Base-by-base conservation (phyloP, 139 green algal genomes). In the Picocystis salinarum region DNA sequence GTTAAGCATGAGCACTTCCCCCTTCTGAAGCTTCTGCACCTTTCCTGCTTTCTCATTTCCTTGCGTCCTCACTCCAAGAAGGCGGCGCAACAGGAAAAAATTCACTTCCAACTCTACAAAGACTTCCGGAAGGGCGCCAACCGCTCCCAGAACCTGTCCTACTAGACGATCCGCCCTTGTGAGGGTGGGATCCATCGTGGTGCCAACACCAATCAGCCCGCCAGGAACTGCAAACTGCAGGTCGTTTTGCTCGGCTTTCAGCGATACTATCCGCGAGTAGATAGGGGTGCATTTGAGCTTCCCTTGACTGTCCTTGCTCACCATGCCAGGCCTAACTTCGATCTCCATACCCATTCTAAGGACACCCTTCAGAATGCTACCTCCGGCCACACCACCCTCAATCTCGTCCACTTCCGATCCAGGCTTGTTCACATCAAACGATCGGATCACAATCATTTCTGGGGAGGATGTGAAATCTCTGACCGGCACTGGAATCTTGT, bases 391-490 rank as follows among this genome's bases (percentile, higher is more conserved):
- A 31, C 89, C 88, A 22, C 88, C 88, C 62, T 92, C 81, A 37
- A 99, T 68, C 7, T 95, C 83, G 22, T 95, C 83, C 40, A 96
- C 85, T 58, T 89, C 76, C 18, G 80, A 75, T 28, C 89, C 88
- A 2, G 89, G 89, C 70, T 95, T 95, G 75, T 99, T 97, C 5
- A 99, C 89, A 55, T 99, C 89, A 57, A 99, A 99, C 2, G 88
- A 97, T 40, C 88, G 76, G 53, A 99, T 99, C 29, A 99, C 82
- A 48, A 99, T 97, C 88, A 99, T 97, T 60, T 97, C 83, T 22
- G 88, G 82, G 33, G 83, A 69, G 6, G 80, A 92, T 6, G 58
- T 58, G 44, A 99, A 99, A 70, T 99, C 88, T 18, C 87, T 73
- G 44, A 48, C 48, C 15, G 64, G 64, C 15, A 76, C 56, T 13